These are phyloP conservation scores for Phytopythium kandeliae DNA, from an alignment of 352 stramenopile species.

Conservation along the genomic window DNA sequence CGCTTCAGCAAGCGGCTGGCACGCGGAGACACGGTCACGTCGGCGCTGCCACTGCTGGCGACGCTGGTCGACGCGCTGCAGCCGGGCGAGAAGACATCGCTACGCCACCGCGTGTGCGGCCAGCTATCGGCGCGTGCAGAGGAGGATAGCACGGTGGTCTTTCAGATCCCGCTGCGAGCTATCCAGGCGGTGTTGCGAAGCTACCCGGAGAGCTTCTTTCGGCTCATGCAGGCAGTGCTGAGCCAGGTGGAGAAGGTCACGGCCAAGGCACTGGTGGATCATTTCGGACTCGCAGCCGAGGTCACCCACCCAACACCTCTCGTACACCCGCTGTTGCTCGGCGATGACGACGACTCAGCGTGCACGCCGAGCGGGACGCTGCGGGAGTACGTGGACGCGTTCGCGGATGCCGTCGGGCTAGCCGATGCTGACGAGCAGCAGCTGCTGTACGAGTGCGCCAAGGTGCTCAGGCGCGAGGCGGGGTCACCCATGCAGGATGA, in stretches of 20 bases:
- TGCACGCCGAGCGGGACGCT: slow-evolving; percentile 7
- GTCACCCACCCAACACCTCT: slow-evolving; percentile 31
- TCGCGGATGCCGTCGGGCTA: slow-evolving; percentile 45
- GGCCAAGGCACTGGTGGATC: slow-evolving; percentile 67
- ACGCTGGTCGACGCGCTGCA: slow-evolving; percentile 40
- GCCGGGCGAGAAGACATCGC: slow-evolving; percentile 12
- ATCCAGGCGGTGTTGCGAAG: slow-evolving; percentile 46
- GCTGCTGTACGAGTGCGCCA: slow-evolving; percentile 22
- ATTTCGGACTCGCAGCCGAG: slow-evolving; percentile 60
- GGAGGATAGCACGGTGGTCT: slow-evolving; percentile 47
- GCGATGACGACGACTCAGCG: slow-evolving; percentile 4
- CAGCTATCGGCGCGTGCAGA: slow-evolving; percentile 43
- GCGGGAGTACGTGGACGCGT: slow-evolving; percentile 21
- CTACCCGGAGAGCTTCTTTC: slow-evolving; percentile 70
- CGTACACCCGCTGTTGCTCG: slow-evolving; percentile 19
- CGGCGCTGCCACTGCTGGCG: slow-evolving; percentile 58
- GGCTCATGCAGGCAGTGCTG: slow-evolving; percentile 61
- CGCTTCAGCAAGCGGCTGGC: slow-evolving; percentile 45
- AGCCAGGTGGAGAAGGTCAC: slow-evolving; percentile 85
- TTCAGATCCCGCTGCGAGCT: slow-evolving; percentile 49
- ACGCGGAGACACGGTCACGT: slow-evolving; percentile 67
- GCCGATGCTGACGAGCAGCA: slow-evolving; percentile 28
- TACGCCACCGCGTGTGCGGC: slow-evolving; percentile 46
- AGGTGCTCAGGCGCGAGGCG: slow-evolving; percentile 22
- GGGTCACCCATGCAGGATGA: slow-evolving; percentile 2